Base-by-base conservation (phyloP, 1,284 basidiomycete genomes). In the Naganishia liquefaciens region DNA sequence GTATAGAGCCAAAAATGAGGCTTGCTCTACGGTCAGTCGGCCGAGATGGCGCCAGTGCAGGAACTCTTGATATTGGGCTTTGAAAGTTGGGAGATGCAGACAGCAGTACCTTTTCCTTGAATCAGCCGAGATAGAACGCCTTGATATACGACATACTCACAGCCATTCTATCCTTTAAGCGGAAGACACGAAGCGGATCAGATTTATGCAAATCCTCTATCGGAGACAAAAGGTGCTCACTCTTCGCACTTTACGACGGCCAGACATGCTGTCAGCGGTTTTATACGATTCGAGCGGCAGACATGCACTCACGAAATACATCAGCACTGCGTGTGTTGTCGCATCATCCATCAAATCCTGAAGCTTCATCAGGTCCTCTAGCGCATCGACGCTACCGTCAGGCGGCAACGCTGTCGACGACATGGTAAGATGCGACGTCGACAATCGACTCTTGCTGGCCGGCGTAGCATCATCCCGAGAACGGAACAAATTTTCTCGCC, bases 91-190 rank as follows among this genome's bases (percentile, higher is more conserved):
- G 0, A 52, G 30, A 28, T 62, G 61, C 10, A 62, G 25, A n/a
- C 61, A 62, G 7, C 61, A 50, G 28, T 53, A 62, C 5, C 61
- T 62, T 21, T 28, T 23, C 23, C 30, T 4, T 10, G 39, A 11
- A 51, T 42, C 30, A 44, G 43, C 43, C 43, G 13, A 44, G n/a
- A 27, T 53, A 44, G 2, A 44, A 19, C 5, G 15, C 27, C 13
- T 44, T 5, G 19, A 10, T 44, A 19, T n/a, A 23, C 10, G 33
- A 30, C 11, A n/a, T n/a, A 40, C 49, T 62, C 42, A 62, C 61
- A 62, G 61, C 61, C 61, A 62, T 43, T 62, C 61, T 37, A 62
- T 44, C 28, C 61, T 62, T n/a, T 25, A 27, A 21, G 43, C 27
- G 28, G 21, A 28, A n/a, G 33, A 37, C 25, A 11, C 44, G 43